These are phyloP conservation scores for Talaromyces trachyspermus DNA, from an alignment of 495 filamentous ascomycete genomes.

Conservation along the genomic window DNA sequence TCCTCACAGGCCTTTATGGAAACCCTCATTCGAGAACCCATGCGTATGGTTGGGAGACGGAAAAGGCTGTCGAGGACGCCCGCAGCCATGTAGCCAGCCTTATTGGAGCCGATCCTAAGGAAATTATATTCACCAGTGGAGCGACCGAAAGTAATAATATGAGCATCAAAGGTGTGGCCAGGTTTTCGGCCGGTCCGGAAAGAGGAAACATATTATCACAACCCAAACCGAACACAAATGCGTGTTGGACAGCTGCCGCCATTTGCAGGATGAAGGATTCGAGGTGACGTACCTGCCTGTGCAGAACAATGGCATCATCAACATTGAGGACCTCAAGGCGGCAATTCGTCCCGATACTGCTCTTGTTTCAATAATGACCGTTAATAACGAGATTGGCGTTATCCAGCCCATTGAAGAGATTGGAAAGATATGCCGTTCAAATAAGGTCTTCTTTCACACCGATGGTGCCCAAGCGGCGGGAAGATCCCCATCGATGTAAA, in stretches of 20 bases:
- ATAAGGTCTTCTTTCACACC: constrained; percentile 98
- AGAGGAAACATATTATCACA: constrained; percentile 98
- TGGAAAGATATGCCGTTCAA: constrained; percentile 80
- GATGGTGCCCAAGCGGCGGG: constrained; percentile 94
- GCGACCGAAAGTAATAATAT: constrained; percentile 99
- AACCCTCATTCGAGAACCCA: constrained; percentile 97
- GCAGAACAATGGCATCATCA: constrained; percentile 71
- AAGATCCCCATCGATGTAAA: constrained; percentile 97
- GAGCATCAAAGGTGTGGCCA: constrained; percentile 95
- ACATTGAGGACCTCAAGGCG: constrained; percentile 78
- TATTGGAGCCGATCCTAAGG: constrained; percentile 91
- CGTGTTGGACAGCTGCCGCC: constrained; percentile 91
- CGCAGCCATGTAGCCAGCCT: constrained; percentile 74
- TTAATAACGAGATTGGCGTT: constrained; percentile 99
- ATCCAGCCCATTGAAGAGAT: constrained; percentile 94
- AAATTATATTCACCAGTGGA: constrained; percentile 97
- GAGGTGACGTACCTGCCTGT: constrained; percentile 95
- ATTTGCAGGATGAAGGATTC: constrained; percentile 94
- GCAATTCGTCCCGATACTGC: constrained; percentile 87
- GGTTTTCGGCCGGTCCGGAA: constrained; percentile 88
- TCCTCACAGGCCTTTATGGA: constrained; percentile 85
- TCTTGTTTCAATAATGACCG: constrained; percentile 94
- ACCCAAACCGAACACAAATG: constrained; percentile 98
- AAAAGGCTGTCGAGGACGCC: constrained; percentile 84
- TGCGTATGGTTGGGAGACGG: constrained; percentile 97